Evolutionary conservation across 2,329 filamentous ascomycete genomes (phyloP).

Genomic region (Colletotrichum sp.): DNA sequence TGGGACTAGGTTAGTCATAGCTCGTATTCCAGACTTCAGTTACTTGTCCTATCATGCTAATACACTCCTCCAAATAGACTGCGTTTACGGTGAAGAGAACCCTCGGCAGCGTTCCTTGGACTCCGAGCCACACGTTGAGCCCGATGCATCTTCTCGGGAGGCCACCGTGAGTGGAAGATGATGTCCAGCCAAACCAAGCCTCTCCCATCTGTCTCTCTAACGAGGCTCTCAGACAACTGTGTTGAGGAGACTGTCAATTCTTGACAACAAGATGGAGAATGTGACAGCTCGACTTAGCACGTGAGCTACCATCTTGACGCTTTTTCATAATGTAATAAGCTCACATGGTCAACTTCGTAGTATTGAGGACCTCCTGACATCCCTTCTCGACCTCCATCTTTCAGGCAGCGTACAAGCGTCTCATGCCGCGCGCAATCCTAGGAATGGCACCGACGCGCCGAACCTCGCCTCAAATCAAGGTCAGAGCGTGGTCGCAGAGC

Average conservation of each 20-base stretch:
- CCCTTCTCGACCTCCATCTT: background rate
- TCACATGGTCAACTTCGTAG: background rate
- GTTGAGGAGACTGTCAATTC: background rate
- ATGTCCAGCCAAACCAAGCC: background rate
- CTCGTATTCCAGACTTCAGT: background rate
- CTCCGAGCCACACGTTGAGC: background rate
- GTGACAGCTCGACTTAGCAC: background rate
- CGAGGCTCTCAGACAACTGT: background rate
- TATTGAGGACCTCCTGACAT: background rate
- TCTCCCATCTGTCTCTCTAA: background rate
- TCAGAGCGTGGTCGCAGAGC: background rate
- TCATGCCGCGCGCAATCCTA: background rate
- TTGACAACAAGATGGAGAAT: background rate
- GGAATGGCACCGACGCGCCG: background rate
- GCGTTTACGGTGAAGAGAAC: background rate
- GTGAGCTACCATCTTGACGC: background rate
- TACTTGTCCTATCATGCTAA: background rate
- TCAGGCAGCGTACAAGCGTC: background rate
- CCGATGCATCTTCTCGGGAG: background rate
- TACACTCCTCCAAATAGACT: background rate
- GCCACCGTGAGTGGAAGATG: background rate
- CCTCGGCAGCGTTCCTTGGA: background rate
- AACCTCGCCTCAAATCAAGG: background rate
- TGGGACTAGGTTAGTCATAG: background rate
- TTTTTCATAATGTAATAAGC: rapidly evolving